Conservation (phyloP, 1,139 yeast genomes). For the Sugiyamaella novakii region DNA sequence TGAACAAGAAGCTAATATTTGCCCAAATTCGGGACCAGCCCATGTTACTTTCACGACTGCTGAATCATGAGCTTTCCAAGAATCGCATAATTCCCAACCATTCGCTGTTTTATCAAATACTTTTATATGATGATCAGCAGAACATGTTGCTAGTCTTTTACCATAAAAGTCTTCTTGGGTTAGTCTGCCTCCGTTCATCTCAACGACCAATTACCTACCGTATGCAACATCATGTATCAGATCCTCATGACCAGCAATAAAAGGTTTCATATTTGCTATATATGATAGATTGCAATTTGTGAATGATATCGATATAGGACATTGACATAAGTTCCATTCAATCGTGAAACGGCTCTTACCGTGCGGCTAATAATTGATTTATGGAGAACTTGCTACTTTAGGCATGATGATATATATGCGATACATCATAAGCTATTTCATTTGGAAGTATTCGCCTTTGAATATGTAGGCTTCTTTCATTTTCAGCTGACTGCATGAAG, state of each 20-base stretch:
- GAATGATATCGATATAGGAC: too few relatives aligned
- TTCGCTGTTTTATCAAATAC: slow-evolving; percentile 68
- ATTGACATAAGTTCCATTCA: not conserved
- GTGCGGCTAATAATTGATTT: not conserved
- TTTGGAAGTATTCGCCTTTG: too few relatives aligned
- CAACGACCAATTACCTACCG: slow-evolving; percentile 44
- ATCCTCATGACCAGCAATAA: slow-evolving; percentile 89
- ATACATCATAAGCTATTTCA: too few relatives aligned
- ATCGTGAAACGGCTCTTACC: slow-evolving; percentile 5
- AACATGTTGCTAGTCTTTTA: slow-evolving; percentile 83
- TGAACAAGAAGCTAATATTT: slow-evolving; percentile 82
- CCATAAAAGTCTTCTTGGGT: slow-evolving; percentile 63
- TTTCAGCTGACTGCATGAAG: too few relatives aligned
- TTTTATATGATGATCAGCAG: slow-evolving; percentile 88
- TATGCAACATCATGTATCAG: slow-evolving; percentile 84
- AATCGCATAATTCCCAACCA: slow-evolving; percentile 77
- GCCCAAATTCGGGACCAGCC: slow-evolving; percentile 95
- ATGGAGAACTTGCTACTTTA: not conserved
- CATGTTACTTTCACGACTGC: slow-evolving; percentile 79
- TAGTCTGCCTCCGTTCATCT: not conserved
- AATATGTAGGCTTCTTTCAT: too few relatives aligned
- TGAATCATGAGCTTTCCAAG: slow-evolving; percentile 95
- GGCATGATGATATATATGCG: too few relatives aligned
- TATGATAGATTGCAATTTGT: not conserved
- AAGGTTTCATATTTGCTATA: slow-evolving; percentile 62